Evolutionary conservation across 306 rosid genomes (phyloP).

Genomic region (Quercus rubra): DNA sequence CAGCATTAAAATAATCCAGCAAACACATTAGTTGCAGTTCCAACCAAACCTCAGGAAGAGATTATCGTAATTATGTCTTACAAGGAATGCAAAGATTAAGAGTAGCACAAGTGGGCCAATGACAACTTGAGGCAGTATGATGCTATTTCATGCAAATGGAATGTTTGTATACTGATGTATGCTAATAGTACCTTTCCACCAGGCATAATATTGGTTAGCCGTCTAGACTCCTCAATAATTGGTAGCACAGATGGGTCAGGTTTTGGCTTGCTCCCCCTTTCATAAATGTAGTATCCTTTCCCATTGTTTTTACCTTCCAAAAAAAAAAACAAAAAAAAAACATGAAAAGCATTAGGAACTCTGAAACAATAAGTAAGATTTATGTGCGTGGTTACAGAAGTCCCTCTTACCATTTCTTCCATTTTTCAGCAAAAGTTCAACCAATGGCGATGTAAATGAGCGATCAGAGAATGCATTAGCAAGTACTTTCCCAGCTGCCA

Average conservation of each 20-base stretch:
- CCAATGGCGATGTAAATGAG: conserved; percentile 51
- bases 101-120: background rate
- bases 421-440: conserved; percentile 62
- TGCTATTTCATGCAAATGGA: conserved; percentile 5
- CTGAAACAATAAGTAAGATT: background rate
- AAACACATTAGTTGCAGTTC: conserved; percentile 11
- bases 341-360: conserved; percentile 21
- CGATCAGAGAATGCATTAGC: conserved; percentile 61
- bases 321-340: conserved; percentile 2
- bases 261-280: conserved; percentile 84
- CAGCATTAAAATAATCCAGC: conserved; percentile 6
- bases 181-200: conserved; percentile 65
- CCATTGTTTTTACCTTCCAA: conserved; percentile 82
- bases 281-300: conserved; percentile 73
- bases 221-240: conserved; percentile 68
- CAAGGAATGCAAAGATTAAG: background rate
- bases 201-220: conserved; percentile 63
- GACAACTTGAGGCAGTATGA: background rate
- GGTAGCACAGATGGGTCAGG: conserved; percentile 73
- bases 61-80: background rate
- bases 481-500: conserved; percentile 65
- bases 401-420: conserved; percentile 74
- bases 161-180: conserved; percentile 1
- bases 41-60: background rate
- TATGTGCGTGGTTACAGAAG: background rate